A percentile compares a stretch with the other conserved stretches of the same genome.
phyloP scores from a whole-genome alignment of 2,329 filamentous ascomycete genomes.

The Talaromyces albobiverticillius region DNA sequence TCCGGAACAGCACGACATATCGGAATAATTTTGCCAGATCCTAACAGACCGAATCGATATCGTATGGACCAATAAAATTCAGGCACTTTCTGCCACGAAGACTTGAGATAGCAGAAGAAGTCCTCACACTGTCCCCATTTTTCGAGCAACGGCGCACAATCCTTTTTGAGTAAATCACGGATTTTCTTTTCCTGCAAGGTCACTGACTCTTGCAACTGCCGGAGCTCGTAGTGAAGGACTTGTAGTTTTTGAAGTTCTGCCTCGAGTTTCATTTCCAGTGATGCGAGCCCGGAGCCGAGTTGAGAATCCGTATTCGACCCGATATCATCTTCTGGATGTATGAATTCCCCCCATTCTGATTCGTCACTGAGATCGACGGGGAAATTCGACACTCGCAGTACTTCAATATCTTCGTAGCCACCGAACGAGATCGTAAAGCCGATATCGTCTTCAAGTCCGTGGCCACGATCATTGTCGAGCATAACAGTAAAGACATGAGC shows the following conservation, averaged over 20 bases:
- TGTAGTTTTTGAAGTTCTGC: slow-evolving; percentile 25
- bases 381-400: slow-evolving; percentile 26
- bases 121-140: slow-evolving; percentile 23
- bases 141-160: slow-evolving; percentile 23
- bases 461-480: slow-evolving; percentile 20
- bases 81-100: slow-evolving; percentile 27
- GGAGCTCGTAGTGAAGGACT: slow-evolving; percentile 23
- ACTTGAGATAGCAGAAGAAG: slow-evolving; percentile 28
- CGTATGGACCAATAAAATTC: slow-evolving; percentile 25
- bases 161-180: slow-evolving; percentile 25
- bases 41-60: slow-evolving; percentile 25
- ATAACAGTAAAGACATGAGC: slow-evolving; percentile 28
- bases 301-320: slow-evolving; percentile 1
- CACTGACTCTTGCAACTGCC: slow-evolving; percentile 24
- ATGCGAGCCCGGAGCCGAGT: slow-evolving; percentile 1
- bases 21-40: slow-evolving; percentile 14
- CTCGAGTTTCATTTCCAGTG: slow-evolving; percentile 17
- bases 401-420: slow-evolving; percentile 22
- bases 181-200: slow-evolving; percentile 26
- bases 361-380: slow-evolving; percentile 22
- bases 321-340: slow-evolving; percentile 15
- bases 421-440: slow-evolving; percentile 34
- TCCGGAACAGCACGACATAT: slow-evolving; percentile 5
- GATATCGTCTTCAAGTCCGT: slow-evolving; percentile 21
- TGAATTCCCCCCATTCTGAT: slow-evolving; percentile 22